Base-by-base conservation (phyloP, 2,329 filamentous ascomycete genomes). In the Neonectria faginata region DNA sequence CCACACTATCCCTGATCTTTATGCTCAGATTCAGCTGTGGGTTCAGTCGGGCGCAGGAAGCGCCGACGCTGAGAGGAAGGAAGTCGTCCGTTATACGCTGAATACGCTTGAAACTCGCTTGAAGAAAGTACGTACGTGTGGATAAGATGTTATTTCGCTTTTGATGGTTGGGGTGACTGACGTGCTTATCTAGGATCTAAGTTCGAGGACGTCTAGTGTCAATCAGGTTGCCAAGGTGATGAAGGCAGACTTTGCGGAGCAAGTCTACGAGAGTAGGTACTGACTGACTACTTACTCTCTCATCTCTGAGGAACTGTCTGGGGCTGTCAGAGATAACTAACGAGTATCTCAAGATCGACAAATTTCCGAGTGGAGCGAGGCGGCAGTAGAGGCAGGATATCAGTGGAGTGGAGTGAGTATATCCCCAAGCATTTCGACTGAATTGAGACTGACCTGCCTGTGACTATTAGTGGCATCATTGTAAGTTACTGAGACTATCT, bases 21-120 rank as follows among this genome's bases (percentile, higher is more conserved):
- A 85, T 1, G 77, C 76, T 18, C 76, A 80, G 1, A 62, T 83
- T 1, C 73, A 78, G 6, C 74, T 84, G 0, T 86, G 83, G 83
- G 75, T 84, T 1, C 73, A 81, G 55, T 79, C 81, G 25, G 82
- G 82, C 0, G 76, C 79, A 0, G 77, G 79, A 1, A 79, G 71
- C 31, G 70, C 74, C 20, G 74, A 68, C 50, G 78, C 77, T 0
- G 81, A 84, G 65, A 71, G 72, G 12, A 82, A 78, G 51, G 69
- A 71, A 31, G 64, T 60, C 0, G 73, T 83, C 2, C 73, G 79
- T 1, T 56, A 75, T 1, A 71, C 70, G 4, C 64, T 84, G 3
- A 65, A 77, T 39, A 62, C 64, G 2, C 57, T 82, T 9, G 78
- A 82, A 67, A 25, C 29, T 5, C 60, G 69, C 29, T 42, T 82